A percentile compares a stretch with the other conserved stretches of the same genome.
These are phyloP conservation scores for Pseudogymnoascus sp. DNA, from an alignment of 2,329 filamentous ascomycete species.

Conservation along the genomic window DNA sequence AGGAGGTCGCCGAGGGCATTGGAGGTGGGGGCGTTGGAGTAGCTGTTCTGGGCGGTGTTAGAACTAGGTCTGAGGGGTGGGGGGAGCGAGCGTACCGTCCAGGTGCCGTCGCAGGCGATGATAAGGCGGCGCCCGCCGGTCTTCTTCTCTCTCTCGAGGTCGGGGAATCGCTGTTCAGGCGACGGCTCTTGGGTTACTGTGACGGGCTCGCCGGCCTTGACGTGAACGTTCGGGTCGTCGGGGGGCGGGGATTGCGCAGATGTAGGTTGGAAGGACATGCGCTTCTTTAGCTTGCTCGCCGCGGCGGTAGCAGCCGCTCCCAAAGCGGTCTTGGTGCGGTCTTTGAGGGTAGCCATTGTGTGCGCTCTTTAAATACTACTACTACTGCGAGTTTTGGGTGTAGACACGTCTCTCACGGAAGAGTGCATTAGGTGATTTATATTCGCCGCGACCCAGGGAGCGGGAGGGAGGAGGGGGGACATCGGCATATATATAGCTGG, in stretches of 20 bases:
- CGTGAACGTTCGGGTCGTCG: not conserved
- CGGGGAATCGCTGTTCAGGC: not conserved
- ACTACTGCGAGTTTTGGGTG: not conserved
- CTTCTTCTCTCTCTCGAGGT: not conserved
- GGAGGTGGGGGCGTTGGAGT: not conserved
- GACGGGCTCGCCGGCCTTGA: not conserved
- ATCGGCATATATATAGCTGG: slow-evolving; percentile 3
- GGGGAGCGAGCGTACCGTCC: slow-evolving; percentile 20
- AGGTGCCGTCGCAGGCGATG: slow-evolving; percentile 30
- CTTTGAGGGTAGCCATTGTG: slow-evolving; percentile 11
- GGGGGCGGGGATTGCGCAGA: not conserved
- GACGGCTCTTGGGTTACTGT: not conserved
- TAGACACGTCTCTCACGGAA: not conserved
- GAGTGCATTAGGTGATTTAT: not conserved
- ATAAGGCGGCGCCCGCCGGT: slow-evolving; percentile 21
- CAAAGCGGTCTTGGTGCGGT: not conserved
- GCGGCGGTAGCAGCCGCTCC: not conserved
- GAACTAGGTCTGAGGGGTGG: not conserved
- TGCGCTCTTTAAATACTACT: not conserved
- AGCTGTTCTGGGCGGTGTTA: not conserved
- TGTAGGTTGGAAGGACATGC: not conserved
- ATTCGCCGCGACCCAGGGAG: not conserved
- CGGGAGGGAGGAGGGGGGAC: not conserved
- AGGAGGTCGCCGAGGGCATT: not conserved
- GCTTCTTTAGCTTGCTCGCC: not conserved